These are phyloP conservation scores for Waltergamsia citrina DNA, from an alignment of 2,329 filamentous ascomycete species.

Conservation along the genomic window DNA sequence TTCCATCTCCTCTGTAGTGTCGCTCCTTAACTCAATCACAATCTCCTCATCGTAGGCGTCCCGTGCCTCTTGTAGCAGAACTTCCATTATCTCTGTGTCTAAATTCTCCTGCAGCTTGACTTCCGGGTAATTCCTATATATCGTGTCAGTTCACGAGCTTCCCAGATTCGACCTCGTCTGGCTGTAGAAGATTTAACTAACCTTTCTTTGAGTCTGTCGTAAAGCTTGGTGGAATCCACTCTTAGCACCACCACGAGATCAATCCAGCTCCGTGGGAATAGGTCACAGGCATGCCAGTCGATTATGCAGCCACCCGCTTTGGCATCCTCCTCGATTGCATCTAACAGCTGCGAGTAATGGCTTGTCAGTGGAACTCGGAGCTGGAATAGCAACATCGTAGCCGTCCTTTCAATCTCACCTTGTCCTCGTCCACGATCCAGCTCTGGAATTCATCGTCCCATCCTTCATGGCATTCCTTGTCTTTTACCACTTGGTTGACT, in stretches of 20 bases:
- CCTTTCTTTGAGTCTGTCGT: conserved; percentile 73
- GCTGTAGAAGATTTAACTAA: conserved; percentile 31
- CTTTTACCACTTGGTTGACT: conserved; percentile 87
- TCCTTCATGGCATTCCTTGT: conserved; percentile 76
- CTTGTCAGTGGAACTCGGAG: conserved; percentile 9
- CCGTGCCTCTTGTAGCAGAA: conserved; percentile 79
- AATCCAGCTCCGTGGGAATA: conserved; percentile 90
- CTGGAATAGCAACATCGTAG: background rate
- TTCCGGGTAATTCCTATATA: conserved; percentile 64
- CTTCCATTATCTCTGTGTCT: conserved; percentile 96
- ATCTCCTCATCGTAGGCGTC: conserved; percentile 82
- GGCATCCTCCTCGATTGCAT: conserved; percentile 77
- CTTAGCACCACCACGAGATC: conserved; percentile 89
- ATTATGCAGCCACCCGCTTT: conserved; percentile 76
- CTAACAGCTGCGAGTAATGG: conserved; percentile 53
- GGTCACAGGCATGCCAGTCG: conserved; percentile 96
- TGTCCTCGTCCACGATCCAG: conserved; percentile 95
- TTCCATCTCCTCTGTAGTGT: conserved; percentile 77
- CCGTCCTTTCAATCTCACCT: conserved; percentile 41
- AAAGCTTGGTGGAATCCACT: conserved; percentile 69
- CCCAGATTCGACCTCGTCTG: too few species aligned
- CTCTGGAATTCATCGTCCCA: conserved; percentile 79
- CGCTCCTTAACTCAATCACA: conserved; percentile 80
- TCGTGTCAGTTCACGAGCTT: background rate
- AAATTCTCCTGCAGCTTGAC: conserved; percentile 91